These are phyloP conservation scores for Lactuca sativa DNA, from an alignment of 129 eudicot genomes.

Conservation along the genomic window DNA sequence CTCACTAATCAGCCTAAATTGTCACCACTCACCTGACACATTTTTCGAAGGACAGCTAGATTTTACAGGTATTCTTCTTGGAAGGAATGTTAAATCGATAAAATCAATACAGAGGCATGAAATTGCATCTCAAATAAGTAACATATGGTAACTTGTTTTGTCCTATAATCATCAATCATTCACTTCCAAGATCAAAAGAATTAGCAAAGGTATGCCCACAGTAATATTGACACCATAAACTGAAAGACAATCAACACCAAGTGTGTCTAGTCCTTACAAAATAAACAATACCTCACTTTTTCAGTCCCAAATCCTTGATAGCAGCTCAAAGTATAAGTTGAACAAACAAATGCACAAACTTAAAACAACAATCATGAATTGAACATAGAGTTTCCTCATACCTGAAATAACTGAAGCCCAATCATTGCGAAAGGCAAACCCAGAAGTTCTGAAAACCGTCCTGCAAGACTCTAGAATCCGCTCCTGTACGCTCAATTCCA, in stretches of 20 bases:
- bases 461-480: conserved; percentile 66
- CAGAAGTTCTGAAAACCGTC: conserved; percentile 61
- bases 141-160: background rate
- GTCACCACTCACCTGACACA: background rate
- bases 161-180: conserved; percentile 7
- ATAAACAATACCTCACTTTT: background rate
- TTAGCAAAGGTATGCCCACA: background rate
- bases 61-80: background rate
- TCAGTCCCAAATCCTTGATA: background rate
- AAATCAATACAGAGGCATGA: background rate
- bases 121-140: background rate
- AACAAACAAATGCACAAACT: background rate
- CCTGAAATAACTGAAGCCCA: conserved; percentile 95
- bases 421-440: conserved; percentile 61
- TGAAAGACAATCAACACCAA: background rate
- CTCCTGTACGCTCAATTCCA: conserved; percentile 56
- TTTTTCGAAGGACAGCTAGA: background rate
- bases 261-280: background rate
- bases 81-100: background rate
- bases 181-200: conserved; percentile 6
- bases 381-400: conserved; percentile 30
- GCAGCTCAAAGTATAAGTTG: background rate
- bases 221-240: background rate
- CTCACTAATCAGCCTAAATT: background rate
- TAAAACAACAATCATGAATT: conserved; percentile 4